phyloP scores from a whole-genome alignment of 179 eudicot genomes.

The Monotropa hypopitys region DNA sequence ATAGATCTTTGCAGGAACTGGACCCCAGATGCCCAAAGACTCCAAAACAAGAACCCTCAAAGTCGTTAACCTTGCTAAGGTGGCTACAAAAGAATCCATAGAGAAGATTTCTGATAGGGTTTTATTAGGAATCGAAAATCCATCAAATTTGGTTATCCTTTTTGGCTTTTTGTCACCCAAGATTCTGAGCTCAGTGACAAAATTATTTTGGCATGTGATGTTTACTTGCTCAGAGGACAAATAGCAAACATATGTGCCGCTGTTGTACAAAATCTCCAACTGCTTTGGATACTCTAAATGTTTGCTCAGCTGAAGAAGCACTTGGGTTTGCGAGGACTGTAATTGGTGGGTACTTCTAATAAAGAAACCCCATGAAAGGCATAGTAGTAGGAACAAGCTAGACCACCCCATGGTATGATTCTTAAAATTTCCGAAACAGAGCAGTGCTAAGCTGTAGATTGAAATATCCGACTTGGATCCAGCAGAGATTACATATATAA shows the following conservation, averaged over 20 bases:
- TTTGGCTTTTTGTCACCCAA: constrained; percentile 43
- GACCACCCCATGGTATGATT: constrained; percentile 12
- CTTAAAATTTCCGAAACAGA: not conserved
- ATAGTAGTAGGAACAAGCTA: constrained; percentile 25
- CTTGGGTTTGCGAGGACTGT: constrained; percentile 60
- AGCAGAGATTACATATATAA: not conserved
- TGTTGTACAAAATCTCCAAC: constrained; percentile 42
- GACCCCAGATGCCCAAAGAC: constrained; percentile 67
- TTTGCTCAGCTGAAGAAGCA: constrained; percentile 58
- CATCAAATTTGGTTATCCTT: constrained; percentile 30
- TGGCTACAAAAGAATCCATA: constrained; percentile 49
- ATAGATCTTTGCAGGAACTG: constrained; percentile 46
- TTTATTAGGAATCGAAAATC: constrained; percentile 39
- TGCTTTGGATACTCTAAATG: constrained; percentile 72
- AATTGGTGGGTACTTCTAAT: constrained; percentile 31
- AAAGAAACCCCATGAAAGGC: constrained; percentile 33
- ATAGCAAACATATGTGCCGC: constrained; percentile 35
- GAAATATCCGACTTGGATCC: not conserved
- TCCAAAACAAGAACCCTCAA: constrained; percentile 44
- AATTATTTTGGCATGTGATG: constrained; percentile 59
- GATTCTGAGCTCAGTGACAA: constrained; percentile 59
- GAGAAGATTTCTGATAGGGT: constrained; percentile 52
- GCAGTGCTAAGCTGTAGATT: not conserved
- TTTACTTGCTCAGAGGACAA: constrained; percentile 43
- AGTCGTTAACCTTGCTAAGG: constrained; percentile 44